Evolutionary conservation across 1,139 yeast species (phyloP), one percentile per base, ranked within the genome.

Genomic region (Hemisphaericaspora subhashii): DNA sequence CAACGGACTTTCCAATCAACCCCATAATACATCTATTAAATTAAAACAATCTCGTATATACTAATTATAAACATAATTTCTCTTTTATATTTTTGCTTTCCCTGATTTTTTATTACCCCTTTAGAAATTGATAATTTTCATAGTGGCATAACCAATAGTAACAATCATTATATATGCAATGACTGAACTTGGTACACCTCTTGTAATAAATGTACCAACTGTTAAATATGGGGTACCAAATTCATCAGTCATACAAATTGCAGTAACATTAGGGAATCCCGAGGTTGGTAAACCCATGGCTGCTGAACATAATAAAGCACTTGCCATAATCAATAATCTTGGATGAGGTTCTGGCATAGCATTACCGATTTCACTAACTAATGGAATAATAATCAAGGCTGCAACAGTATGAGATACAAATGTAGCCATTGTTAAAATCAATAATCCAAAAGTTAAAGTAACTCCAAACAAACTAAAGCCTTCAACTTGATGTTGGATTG

Each of bases 261-360:
- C 89, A n/a, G 87, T 83, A 22, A 82, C 86, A 52, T 83, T 83
- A 16, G 90, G 90, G 66, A 83, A 83, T 1, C 90, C 90, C 1
- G 85, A 77, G 2, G 86, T 81, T 3, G 89, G 87, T 43, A 83
- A 66, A 20, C 86, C 89, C 88, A 83, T 83, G 46, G 89, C 90
- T 40, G 84, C 80, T 7, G 87, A 81, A 27, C 88, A 79, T 46
- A 83, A 66, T 43, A 83, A 64, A 3, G 86, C 81, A 56, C 82
- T 79, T 30, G 81, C 79, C 73, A 83, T 81, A 46, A 83, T 80
- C 50, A 83, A 66, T 43, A 83, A 63, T 33, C 82, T 72, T 22
- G 87, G 82, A 47, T 74, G 80, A 31, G 77, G 74, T 23, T 68
- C 73, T 2, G 72, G 64, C 60, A 83, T 62, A 40, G 72, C 65